Base-by-base conservation (phyloP, 2,329 filamentous ascomycete genomes). In the Cytospora leucostoma region DNA sequence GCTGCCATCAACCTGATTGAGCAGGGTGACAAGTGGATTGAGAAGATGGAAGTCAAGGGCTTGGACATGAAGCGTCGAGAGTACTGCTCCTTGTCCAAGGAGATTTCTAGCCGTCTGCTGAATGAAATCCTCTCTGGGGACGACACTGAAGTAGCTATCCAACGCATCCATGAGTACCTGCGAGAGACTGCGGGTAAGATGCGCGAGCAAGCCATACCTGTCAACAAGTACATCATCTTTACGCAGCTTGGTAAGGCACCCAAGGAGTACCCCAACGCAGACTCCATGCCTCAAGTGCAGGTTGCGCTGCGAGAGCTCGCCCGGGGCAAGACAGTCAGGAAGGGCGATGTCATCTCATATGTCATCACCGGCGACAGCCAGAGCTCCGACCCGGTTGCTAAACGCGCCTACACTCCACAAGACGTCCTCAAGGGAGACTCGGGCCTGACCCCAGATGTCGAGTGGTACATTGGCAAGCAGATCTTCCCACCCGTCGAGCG, bases 391-490 rank as follows among this genome's bases (percentile, higher is more conserved):
- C 82, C 84, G 13, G 86, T 92, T 2, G 91, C 95, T 27, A 97
- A 97, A 78, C 92, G 96, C 68, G 94, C 95, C 4, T 94, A 92
- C 74, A 88, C 90, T 6, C 89, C 92, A 1, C 89, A 93, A 63
- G 95, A 99, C 74, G 88, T 96, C 19, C 80, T 91, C 64, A 96
- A 95, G 72, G 73, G 86, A 17, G 90, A 91, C 68, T 88, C 89
- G 1, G 88, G 81, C 1, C 83, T 99, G 7, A 84, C 89, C 63
- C 92, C 93, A 2, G 95, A 99, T 72, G 85, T 97, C n/a, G 95
- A 99, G 73, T 98, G 93, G 85, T 99, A 99, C 75, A 86, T 99
- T 47, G 90, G 92, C 80, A 99, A 99, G 80, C 95, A 99, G 76
- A 97, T 99, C 64, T 92, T 99, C 77, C 95, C 95, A 12, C 95